Evolutionary conservation across 257 asterid species (phyloP).

Genomic region (Forsythia suspensa): DNA sequence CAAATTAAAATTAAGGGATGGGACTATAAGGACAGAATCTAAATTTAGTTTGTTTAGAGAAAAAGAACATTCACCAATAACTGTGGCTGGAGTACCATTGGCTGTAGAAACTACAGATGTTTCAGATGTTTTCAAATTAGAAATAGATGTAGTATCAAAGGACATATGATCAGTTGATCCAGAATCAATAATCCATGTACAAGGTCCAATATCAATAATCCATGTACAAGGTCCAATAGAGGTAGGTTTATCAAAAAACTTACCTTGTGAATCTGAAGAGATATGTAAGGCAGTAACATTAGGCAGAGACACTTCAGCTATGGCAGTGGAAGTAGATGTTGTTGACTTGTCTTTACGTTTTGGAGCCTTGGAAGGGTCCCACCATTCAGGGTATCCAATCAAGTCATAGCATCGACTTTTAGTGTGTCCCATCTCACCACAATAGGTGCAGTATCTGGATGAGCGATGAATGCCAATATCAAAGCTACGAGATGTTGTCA

Average conservation of each 20-base stretch:
- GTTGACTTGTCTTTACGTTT: neutral
- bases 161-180: neutral
- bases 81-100: neutral
- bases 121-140: neutral
- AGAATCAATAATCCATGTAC: neutral
- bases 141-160: neutral
- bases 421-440: neutral
- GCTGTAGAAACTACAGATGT: no score
- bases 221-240: neutral
- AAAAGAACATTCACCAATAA: no score
- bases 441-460: neutral
- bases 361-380: neutral
- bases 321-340: no score
- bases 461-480: neutral
- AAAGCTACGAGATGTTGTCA: no score
- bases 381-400: constrained; percentile 13
- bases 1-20: neutral
- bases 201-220: no score
- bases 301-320: neutral
- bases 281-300: neutral
- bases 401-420: neutral
- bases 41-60: neutral
- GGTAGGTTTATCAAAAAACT: neutral
- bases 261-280: neutral
- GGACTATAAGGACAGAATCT: neutral